A percentile compares a stretch with the other conserved stretches of the same genome.
These are phyloP conservation scores for Asparagopsis taxiformis DNA, from an alignment of 31 red algal species.

Conservation along the genomic window DNA sequence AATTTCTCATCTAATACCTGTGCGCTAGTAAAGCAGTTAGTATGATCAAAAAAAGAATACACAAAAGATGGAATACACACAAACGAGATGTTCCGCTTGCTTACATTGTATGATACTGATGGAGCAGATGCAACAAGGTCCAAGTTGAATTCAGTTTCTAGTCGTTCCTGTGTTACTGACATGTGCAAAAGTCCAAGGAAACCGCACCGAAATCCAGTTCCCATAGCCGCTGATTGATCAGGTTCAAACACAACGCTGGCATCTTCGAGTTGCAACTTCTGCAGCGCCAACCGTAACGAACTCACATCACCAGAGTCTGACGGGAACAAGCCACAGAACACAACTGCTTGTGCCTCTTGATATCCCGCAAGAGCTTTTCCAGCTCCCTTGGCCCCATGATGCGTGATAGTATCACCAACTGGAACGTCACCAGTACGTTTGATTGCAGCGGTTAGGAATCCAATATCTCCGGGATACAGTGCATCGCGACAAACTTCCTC, in stretches of 20 bases:
- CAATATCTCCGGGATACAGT: conserved; percentile 76
- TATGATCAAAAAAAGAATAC: background rate
- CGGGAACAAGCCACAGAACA: conserved; percentile 82
- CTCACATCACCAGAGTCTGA: conserved; percentile 41
- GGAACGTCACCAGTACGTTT: conserved; percentile 67
- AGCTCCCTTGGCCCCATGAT: conserved; percentile 33
- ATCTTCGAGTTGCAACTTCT: conserved; percentile 85
- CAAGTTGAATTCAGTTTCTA: conserved; percentile 68
- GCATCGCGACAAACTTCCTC: conserved; percentile 49
- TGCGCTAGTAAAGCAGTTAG: background rate
- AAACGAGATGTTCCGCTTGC: too few relatives aligned
- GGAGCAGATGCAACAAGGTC: conserved; percentile 63
- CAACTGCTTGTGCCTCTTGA: conserved; percentile 54
- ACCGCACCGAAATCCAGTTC: conserved; percentile 88
- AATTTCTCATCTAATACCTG: conserved; percentile 24
- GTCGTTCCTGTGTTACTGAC: conserved; percentile 62
- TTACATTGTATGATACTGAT: conserved; percentile 59
- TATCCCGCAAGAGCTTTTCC: conserved; percentile 59
- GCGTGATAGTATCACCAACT: conserved; percentile 91
- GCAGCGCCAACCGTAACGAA: conserved; percentile 61
- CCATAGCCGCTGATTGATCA: conserved; percentile 79
- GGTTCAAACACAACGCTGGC: conserved; percentile 67
- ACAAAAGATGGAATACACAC: background rate
- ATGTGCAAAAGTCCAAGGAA: conserved; percentile 90
- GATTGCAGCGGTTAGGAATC: conserved; percentile 79